Percentiles rank a stretch among this genome's conserved stretches.
phyloP scores from a whole-genome alignment of 352 stramenopile genomes.

The Thraustochytrium sp. region DNA sequence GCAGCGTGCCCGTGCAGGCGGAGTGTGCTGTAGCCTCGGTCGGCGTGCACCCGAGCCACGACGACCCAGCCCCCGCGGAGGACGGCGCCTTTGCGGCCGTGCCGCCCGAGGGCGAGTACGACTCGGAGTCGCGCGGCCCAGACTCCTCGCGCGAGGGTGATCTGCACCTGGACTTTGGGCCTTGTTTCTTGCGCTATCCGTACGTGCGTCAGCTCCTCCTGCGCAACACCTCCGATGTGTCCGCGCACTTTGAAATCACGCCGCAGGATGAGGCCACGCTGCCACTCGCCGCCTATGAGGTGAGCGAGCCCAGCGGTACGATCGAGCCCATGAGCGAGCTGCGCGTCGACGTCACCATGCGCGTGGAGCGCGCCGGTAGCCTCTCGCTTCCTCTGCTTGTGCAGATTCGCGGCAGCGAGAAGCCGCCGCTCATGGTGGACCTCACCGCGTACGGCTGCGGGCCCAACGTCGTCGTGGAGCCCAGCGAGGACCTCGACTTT shows the following conservation, averaged over 20 bases:
- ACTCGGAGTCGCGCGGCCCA: not conserved
- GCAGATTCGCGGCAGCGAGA: constrained; percentile 69
- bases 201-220: constrained; percentile 75
- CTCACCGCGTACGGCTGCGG: constrained; percentile 72
- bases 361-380: constrained; percentile 76
- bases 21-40: constrained; percentile 78
- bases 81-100: not conserved
- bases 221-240: constrained; percentile 75
- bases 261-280: constrained; percentile 79
- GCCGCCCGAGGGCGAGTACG: not conserved
- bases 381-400: constrained; percentile 81
- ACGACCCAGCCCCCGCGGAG: not conserved
- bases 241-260: constrained; percentile 74
- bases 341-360: constrained; percentile 70
- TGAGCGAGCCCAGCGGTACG: constrained; percentile 59
- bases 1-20: constrained; percentile 77
- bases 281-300: constrained; percentile 69
- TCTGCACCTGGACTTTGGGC: constrained; percentile 70
- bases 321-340: constrained; percentile 61
- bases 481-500: constrained; percentile 69
- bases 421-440: constrained; percentile 76
- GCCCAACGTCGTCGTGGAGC: constrained; percentile 71
- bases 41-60: not conserved
- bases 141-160: constrained; percentile 41
- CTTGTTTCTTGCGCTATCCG: constrained; percentile 81